phyloP scores from a whole-genome alignment of 1,284 basidiomycete genomes.

The Boletus semigastroideus region DNA sequence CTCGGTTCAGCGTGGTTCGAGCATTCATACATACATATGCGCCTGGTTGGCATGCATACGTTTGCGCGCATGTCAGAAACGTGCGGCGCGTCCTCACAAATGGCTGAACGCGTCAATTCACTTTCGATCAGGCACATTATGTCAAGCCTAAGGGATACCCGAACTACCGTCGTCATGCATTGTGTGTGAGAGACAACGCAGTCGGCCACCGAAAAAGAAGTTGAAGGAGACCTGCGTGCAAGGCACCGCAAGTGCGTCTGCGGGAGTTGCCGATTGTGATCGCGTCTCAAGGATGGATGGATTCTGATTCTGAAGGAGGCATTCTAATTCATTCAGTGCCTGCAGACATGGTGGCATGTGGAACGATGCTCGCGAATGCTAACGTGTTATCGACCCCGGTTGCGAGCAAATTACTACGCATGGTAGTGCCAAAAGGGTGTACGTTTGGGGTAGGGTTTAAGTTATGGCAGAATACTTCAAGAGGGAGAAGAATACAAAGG shows the following conservation, averaged over 20 bases:
- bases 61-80: constrained; percentile 1
- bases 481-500: constrained; percentile 22
- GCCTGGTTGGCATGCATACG: constrained; percentile 12
- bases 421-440: constrained; percentile 2
- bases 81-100: constrained; percentile 14
- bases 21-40: neutral
- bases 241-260: constrained; percentile 19
- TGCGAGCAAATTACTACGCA: constrained; percentile 12
- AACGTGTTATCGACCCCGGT: constrained; percentile 9
- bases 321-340: constrained; percentile 7
- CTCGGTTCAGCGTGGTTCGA: neutral
- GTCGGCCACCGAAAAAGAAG: constrained; percentile 6
- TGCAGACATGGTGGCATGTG: constrained; percentile 3
- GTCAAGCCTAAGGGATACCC: constrained; percentile 1
- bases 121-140: constrained; percentile 14
- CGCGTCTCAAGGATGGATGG: too few relatives aligned
- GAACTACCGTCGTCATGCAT: constrained; percentile 5
- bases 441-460: constrained; percentile 5
- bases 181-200: constrained; percentile 12
- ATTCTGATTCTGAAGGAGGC: too few relatives aligned
- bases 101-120: neutral
- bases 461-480: constrained; percentile 16
- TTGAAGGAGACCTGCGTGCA: constrained; percentile 8
- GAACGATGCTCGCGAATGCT: constrained; percentile 2
- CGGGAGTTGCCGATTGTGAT: constrained; percentile 22